Evolutionary conservation across 352 stramenopile genomes (phyloP).

Genomic region (Nannochloropsis limnetica): DNA sequence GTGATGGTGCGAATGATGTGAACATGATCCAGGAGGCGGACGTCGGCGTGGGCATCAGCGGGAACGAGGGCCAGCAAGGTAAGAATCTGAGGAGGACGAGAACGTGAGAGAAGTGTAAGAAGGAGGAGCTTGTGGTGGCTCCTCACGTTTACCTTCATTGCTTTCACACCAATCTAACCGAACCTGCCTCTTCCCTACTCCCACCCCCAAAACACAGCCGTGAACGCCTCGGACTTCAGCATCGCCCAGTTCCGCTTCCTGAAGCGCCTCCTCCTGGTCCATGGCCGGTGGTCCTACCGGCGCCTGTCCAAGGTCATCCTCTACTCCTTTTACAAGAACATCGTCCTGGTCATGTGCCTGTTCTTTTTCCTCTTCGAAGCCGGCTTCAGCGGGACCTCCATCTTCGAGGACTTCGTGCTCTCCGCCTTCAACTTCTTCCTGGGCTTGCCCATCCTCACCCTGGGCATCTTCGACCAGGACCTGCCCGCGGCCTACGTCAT

Average conservation of each 20-base stretch:
- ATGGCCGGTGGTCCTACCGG: slow-evolving; percentile 78
- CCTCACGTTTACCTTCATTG: no score
- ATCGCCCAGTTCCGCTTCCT: slow-evolving; percentile 82
- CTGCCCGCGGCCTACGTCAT: slow-evolving; percentile 55
- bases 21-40: slow-evolving; percentile 50
- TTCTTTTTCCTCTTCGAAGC: slow-evolving; percentile 74
- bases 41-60: slow-evolving; percentile 69
- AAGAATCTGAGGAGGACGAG: background rate
- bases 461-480: slow-evolving; percentile 49
- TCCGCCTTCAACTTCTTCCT: slow-evolving; percentile 48
- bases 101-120: no score
- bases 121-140: no score
- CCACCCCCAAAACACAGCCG: slow-evolving; percentile 49
- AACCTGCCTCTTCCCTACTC: background rate
- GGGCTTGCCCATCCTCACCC: slow-evolving; percentile 44
- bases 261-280: slow-evolving; percentile 73
- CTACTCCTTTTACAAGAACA: slow-evolving; percentile 90
- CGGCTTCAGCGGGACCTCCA: slow-evolving; percentile 61
- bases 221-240: slow-evolving; percentile 82
- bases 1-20: slow-evolving; percentile 52
- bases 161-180: slow-evolving; percentile 17
- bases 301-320: slow-evolving; percentile 74
- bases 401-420: slow-evolving; percentile 43
- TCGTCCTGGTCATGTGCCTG: slow-evolving; percentile 72
- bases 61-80: slow-evolving; percentile 75